These are phyloP conservation scores for Cryptomeria japonica DNA, from an alignment of 75 land plant species.

Conservation along the genomic window DNA sequence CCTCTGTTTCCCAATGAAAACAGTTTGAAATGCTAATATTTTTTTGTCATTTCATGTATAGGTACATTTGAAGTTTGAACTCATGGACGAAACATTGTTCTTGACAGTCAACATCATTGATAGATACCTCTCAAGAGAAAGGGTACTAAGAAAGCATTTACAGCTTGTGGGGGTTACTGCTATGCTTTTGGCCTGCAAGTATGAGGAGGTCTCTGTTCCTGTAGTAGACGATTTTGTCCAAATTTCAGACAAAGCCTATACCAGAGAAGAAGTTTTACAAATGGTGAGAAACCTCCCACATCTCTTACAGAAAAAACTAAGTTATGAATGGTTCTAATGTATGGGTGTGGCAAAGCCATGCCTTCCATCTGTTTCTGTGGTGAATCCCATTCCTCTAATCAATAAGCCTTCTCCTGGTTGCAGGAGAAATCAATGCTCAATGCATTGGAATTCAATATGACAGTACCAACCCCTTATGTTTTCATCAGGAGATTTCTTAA, in stretches of 20 bases:
- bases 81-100: conserved; percentile 86
- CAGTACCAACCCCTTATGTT: conserved; percentile 87
- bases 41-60: conserved; percentile 14
- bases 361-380: neutral
- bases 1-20: neutral
- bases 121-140: conserved; percentile 56
- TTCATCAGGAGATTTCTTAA: conserved; percentile 87
- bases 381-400: neutral
- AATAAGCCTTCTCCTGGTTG: neutral
- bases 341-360: neutral
- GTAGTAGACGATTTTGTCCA: conserved; percentile 65
- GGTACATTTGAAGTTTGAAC: conserved; percentile 91
- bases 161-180: conserved; percentile 94
- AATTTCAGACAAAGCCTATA: conserved; percentile 87
- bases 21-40: neutral
- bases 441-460: conserved; percentile 74
- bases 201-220: conserved; percentile 92
- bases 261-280: conserved; percentile 61
- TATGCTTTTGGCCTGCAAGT: conserved; percentile 94
- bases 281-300: conserved; percentile 54
- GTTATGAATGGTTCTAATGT: neutral
- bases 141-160: conserved; percentile 75
- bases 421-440: conserved; percentile 84
- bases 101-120: conserved; percentile 84
- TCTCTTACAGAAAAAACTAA: neutral